Evolutionary conservation across 1,284 basidiomycete genomes (phyloP), one percentile per base, ranked within the genome.

Genomic region (Boletus sp.): DNA sequence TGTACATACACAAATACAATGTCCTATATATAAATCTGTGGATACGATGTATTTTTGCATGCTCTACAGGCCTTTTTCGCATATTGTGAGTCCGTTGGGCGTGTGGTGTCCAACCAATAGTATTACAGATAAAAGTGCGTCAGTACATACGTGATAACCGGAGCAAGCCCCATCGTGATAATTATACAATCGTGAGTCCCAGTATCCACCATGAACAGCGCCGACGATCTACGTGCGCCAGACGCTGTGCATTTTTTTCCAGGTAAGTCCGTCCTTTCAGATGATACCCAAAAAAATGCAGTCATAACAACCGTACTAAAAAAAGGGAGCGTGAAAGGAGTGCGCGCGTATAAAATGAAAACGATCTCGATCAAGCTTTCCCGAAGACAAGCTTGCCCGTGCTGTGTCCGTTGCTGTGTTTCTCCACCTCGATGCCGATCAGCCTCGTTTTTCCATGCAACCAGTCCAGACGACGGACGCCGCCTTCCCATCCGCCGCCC

Each of bases 401-500:
- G 47, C 78, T 69, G 52, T 70, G 70, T 18, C 68, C 74, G 11
- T 75, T 73, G 7, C 68, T 63, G 51, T 76, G 74, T 69, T 80
- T 82, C 66, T 82, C 82, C 60, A 84, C 77, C 63, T 88, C 85
- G 58, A 89, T 76, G 39, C 86, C 86, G 44, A 85, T 76, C 44
- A 89, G 68, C 55, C 77, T 73, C 41, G 83, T 86, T 66, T 85
- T 86, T 37, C 80, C 78, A 33, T 82, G 83, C 42, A 89, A 75
- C 79, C 83, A 88, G 71, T 89, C 86, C 20, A 88, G 70, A 46
- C 86, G 73, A 51, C 84, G 78, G 33, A 89, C 84, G 36, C 87
- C 87, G 33, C 78, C 77, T 50, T 86, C 84, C 86, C 85, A 86
- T 18, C 84, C 85, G 15, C 83, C 84, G 41, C 84, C 85, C 74